Evolutionary conservation across 331 rosid species (phyloP), one percentile per base, ranked within the genome.

Genomic region (Cydonia oblonga): DNA sequence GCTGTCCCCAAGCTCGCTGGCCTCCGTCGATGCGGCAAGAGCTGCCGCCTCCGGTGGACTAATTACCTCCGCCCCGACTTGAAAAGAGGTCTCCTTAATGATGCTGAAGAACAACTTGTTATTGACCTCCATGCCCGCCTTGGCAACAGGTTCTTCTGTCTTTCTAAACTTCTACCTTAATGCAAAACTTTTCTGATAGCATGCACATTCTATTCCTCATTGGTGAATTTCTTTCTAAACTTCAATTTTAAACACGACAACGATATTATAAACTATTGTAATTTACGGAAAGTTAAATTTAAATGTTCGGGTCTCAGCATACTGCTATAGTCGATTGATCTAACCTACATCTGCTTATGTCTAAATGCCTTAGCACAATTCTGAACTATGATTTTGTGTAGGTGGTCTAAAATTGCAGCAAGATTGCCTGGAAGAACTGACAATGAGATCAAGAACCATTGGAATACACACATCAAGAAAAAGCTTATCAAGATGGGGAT

Each of bases 351-450:
- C 9, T 32, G 9, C 35, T 32, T 7, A 7, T 32, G 35, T 32
- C 9, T 32, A 32, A 32, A 32, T 32, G 35, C 0, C 35, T 32
- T 32, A 0, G 9, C 1, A 32, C 9, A 32, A 32, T 32, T 32
- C 10, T 33, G 46, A 40, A 49, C 11, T 76, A 8, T 69, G 49
- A 35, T 70, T 70, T 70, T 24, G 15, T 26, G n/a, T 22, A 82
- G 86, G 65, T 82, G 86, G 86, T 82, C 86, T 2, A 82, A 82
- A 63, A 82, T 82, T 56, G 86, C 86, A 2, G 79, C 86, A 25
- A 51, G 58, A 24, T 68, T 82, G 64, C 86, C 86, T 0, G 83
- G 85, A 52, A 78, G 85, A 63, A 82, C 85, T 7, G 85, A 82
- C 38, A 82, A 82, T 22, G 85, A 82, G 80, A 82, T 82, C 13